Evolutionary conservation across 2,329 filamentous ascomycete genomes (phyloP), one percentile per base, ranked within the genome.

Genomic region (Acephala macrosclerotiorum): DNA sequence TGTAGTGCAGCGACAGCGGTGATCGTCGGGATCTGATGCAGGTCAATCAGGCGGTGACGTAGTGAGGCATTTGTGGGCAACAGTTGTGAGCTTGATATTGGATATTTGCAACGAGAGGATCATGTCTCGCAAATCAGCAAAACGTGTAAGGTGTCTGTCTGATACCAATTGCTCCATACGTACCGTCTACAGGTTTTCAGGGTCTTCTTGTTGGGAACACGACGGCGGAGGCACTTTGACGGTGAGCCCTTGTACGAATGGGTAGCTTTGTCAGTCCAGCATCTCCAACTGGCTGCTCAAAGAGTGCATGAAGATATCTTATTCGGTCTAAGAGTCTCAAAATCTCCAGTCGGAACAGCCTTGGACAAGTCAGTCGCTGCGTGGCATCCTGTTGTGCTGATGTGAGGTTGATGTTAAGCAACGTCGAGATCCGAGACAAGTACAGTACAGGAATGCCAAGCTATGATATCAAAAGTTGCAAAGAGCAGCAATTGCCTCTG

Each of bases 11-110:
- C 58, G 53, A 58, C 40, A 63, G 53, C 53, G 60, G 38, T 40
- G 53, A 58, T 58, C 60, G 49, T 63, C 60, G 60, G 60, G 53
- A 57, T 57, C 40, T 49, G 25, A 56, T 62, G 53, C 49, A 56
- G 36, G 33, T 40, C 45, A 29, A 22, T n/a, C 33, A 51, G 53
- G 53, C 38, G n/a, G 60, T 63, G 60, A 63, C 60, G 60, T 63
- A 57, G 49, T 33, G 49, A 53, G 26, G 49, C 33, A 53, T 53
- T 53, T 53, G 22, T 51, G 20, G 47, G 16, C 11, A 51, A 51
- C 2, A 16, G 12, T n/a, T 26, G 12, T 16, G 25, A 16, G 45
- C 12, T 53, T 29, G 49, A 53, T 53, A 53, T 33, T 33, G 4
- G 29, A 33, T 33, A 26, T 53, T 29, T 53, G 49, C 49, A 14